Conservation (phyloP, 2,329 filamentous ascomycete genomes). For the Colletotrichum noveboracense region DNA sequence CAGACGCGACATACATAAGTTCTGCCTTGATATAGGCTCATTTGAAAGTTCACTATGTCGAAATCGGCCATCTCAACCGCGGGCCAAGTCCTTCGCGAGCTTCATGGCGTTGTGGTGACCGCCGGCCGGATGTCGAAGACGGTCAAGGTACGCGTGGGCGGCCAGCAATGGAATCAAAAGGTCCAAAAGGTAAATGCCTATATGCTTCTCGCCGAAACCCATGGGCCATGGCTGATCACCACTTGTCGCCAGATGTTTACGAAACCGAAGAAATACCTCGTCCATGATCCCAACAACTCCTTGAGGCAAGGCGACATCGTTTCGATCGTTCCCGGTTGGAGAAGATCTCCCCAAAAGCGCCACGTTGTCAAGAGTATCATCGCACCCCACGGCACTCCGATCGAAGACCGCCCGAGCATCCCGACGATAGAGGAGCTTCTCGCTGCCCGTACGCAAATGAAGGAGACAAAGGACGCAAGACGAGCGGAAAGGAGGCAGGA, state of each 20-base stretch:
- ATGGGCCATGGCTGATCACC: background rate
- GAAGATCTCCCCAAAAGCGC: slow-evolving; percentile 68
- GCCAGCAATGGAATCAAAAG: slow-evolving; percentile 68
- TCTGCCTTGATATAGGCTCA: background rate
- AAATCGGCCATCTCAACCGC: slow-evolving; percentile 36
- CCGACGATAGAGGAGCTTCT: slow-evolving; percentile 68
- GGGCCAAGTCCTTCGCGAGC: slow-evolving; percentile 52
- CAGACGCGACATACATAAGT: background rate
- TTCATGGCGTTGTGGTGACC: slow-evolving; percentile 76
- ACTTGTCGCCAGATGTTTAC: slow-evolving; percentile 64
- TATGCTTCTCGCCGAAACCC: background rate
- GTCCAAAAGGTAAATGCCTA: slow-evolving; percentile 21
- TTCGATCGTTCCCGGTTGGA: slow-evolving; percentile 70
- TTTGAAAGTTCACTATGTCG: slow-evolving; percentile 36
- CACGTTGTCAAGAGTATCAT: slow-evolving; percentile 80
- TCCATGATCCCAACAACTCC: slow-evolving; percentile 79
- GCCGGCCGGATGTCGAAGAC: slow-evolving; percentile 80
- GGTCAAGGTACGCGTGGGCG: slow-evolving; percentile 77
- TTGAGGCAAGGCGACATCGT: slow-evolving; percentile 78
- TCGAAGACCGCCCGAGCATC: slow-evolving; percentile 69
- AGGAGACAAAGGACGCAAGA: slow-evolving; percentile 61
- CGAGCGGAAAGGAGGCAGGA: slow-evolving; percentile 39
- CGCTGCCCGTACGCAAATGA: slow-evolving; percentile 57
- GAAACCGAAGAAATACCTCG: slow-evolving; percentile 68
- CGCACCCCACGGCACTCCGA: slow-evolving; percentile 67